A percentile compares a stretch with the other conserved stretches of the same genome.
Evolutionary conservation across 345 rosid genomes (phyloP).

Genomic region (Corchorus olitorius): DNA sequence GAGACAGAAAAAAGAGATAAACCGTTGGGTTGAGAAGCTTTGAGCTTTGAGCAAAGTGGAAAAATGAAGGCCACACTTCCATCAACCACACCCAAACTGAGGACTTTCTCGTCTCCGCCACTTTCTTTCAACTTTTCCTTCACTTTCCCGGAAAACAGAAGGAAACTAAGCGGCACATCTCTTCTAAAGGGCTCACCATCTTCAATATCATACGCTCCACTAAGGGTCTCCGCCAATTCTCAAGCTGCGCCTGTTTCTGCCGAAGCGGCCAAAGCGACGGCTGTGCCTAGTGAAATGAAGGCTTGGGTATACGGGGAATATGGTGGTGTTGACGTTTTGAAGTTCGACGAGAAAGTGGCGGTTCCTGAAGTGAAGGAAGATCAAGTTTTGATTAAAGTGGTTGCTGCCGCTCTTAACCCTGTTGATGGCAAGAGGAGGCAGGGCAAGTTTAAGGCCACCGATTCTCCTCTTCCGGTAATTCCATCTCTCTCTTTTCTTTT

Average conservation of each 20-base stretch:
- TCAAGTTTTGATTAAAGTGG: conserved; percentile 82
- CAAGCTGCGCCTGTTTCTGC: conserved; percentile 51
- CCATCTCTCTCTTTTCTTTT: not conserved
- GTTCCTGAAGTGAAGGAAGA: conserved; percentile 83
- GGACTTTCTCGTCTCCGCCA: conserved; percentile 27
- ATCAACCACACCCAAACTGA: conserved; percentile 40
- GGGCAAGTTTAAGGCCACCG: conserved; percentile 96
- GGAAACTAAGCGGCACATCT: not conserved
- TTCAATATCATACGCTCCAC: conserved; percentile 26
- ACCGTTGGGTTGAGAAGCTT: conserved; percentile 5
- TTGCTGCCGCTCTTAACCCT: conserved; percentile 90
- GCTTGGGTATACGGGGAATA: conserved; percentile 83
- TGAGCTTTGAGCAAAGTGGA: not conserved
- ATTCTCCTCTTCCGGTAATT: conserved; percentile 83
- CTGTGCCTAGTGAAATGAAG: conserved; percentile 72
- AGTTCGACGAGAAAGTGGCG: conserved; percentile 62
- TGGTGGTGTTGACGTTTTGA: conserved; percentile 83
- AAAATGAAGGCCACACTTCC: conserved; percentile 47
- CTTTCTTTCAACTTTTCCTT: conserved; percentile 31
- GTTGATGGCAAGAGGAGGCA: conserved; percentile 83
- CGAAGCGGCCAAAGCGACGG: conserved; percentile 32
- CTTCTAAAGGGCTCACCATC: conserved; percentile 14
- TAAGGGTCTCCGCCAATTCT: conserved; percentile 57
- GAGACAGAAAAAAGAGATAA: conserved; percentile 32
- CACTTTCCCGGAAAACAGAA: conserved; percentile 27